phyloP scores from a whole-genome alignment of 306 rosid genomes.

The Ceratonia siliqua region DNA sequence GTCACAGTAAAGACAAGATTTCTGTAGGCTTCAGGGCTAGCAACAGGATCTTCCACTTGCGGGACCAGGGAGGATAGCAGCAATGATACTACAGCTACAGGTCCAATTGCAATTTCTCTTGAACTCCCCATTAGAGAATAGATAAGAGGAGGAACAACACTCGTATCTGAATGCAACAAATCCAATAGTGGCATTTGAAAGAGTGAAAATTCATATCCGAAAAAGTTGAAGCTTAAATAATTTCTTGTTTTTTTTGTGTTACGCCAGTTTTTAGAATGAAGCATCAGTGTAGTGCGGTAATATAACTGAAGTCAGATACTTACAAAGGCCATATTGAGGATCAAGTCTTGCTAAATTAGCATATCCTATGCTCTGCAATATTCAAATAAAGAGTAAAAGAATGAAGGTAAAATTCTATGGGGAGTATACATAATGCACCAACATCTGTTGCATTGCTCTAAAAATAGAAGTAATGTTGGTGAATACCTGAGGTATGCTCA shows the following conservation, averaged over 20 bases:
- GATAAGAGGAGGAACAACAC: slow-evolving; percentile 85
- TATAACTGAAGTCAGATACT: slow-evolving; percentile 32
- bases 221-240: background rate
- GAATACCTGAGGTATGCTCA: slow-evolving; percentile 85
- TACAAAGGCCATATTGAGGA: slow-evolving; percentile 90
- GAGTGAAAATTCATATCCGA: background rate
- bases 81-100: slow-evolving; percentile 92
- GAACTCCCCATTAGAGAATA: slow-evolving; percentile 95
- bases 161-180: slow-evolving; percentile 60
- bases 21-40: slow-evolving; percentile 66
- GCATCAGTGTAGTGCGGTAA: background rate
- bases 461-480: background rate
- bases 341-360: slow-evolving; percentile 84
- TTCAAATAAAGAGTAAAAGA: background rate
- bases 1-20: slow-evolving; percentile 70
- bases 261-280: background rate
- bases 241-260: background rate
- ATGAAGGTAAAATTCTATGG: background rate
- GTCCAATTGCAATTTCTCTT: slow-evolving; percentile 92
- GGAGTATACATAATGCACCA: background rate
- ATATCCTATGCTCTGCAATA: slow-evolving; percentile 87
- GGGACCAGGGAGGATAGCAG: slow-evolving; percentile 62
- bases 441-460: background rate
- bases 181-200: background rate
- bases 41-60: slow-evolving; percentile 67